A percentile compares a stretch with the other conserved stretches of the same genome.
Conservation (phyloP, 352 stramenopile species). For the Phytophthora citrophthora region DNA sequence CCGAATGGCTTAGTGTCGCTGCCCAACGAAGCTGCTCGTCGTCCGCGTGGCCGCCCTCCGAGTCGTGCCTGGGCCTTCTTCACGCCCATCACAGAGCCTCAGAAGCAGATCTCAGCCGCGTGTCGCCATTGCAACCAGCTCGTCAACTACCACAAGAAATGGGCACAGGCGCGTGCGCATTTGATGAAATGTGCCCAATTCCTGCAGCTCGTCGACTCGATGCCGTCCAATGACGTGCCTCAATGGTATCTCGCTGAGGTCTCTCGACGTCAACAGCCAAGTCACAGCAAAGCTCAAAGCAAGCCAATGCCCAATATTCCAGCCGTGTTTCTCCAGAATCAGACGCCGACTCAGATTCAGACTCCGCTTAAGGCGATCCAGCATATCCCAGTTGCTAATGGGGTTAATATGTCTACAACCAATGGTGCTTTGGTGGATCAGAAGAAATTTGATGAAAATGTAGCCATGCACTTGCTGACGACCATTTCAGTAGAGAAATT, state of each 20-base stretch:
- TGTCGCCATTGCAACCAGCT: conserved; percentile 59
- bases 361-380: conserved; percentile 28
- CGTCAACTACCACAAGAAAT: conserved; percentile 69
- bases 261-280: conserved; percentile 24
- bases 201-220: conserved; percentile 41
- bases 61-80: conserved; percentile 65
- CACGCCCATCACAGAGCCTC: conserved; percentile 49
- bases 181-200: conserved; percentile 64
- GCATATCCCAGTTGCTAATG: conserved; percentile 3
- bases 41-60: conserved; percentile 47
- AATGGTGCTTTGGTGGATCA: conserved; percentile 1
- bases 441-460: conserved; percentile 27
- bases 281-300: background rate
- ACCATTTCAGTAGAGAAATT: conserved; percentile 28
- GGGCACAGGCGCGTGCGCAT: conserved; percentile 60
- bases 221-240: conserved; percentile 38
- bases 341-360: conserved; percentile 19
- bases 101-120: conserved; percentile 45
- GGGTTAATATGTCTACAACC: background rate
- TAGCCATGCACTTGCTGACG: conserved; percentile 48
- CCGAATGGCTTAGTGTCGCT: no score
- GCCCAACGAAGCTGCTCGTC: conserved; percentile 12
- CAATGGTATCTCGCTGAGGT: conserved; percentile 60
- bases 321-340: background rate
- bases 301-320: conserved; percentile 1